Evolutionary conservation across 108 stramenopile species (phyloP), one percentile per base, ranked within the genome.

Genomic region (Pseudonitzschia delicatissima): DNA sequence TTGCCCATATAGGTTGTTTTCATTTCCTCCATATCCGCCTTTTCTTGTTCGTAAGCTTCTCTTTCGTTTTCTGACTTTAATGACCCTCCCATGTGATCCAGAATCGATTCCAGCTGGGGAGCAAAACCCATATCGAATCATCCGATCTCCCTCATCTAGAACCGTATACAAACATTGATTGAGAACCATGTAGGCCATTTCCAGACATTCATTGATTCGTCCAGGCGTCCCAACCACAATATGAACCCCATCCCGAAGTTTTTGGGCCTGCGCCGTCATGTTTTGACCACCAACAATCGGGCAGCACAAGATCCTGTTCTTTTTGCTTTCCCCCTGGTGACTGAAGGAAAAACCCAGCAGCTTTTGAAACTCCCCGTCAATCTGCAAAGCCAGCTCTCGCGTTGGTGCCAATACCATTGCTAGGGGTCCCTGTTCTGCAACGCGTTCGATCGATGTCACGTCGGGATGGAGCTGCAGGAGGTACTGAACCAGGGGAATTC

Each of bases 161-260:
- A 98, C 93, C 35, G 97, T 80, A 73, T 98, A 99, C 55, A 81
- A 85, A 65, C 96, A 97, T 75, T 98, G 97, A 82, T 97, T 96
- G 57, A 99, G 76, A 8, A 98, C 96, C 67, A 99, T 59, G 72
- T 96, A 98, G 17, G 85, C 82, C 81, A 84, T 87, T 62, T 98
- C 95, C 28, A 99, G 68, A 69, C 95, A 96, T 57, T 99, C 98
- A 40, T 96, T 86, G 37, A 99, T 83, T n/a, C 98, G 90, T 2
- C 98, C 98, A 0, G 98, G 98, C 1, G 98, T 98, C 11, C 96
- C 98, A 12, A 99, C 94, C 29, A 99, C 87, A 48, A 99, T 82
- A 57, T 99, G 96, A 7, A 94, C 93, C 12, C 98, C 98, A 37
- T 86, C 68, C 26, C 97, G 80, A 23, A 99, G 66, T 67, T 81